Base-by-base conservation (phyloP, 192 early-diverging fungal genomes). In the Coemansia sp. region DNA sequence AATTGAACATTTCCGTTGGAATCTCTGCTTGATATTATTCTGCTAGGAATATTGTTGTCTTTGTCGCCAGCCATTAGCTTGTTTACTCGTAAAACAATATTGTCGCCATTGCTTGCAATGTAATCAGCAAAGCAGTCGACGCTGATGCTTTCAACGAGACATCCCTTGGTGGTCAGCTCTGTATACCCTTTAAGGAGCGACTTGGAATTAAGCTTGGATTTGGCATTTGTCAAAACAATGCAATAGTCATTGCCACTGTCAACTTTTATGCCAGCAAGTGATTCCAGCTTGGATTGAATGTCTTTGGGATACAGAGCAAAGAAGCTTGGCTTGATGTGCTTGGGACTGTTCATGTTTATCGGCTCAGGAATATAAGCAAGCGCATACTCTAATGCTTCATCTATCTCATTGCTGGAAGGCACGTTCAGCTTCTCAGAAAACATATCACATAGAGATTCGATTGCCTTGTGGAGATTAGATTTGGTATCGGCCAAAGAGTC, bases 311-410 rank as follows among this genome's bases (percentile, higher is more conserved):
- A 68, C 49, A 74, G 54, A 15, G 65, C 71, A 40, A 61, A 35
- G 35, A 57, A 74, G 39, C 40, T 40, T 6, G 57, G 61, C 23
- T 44, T 51, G 55, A 35, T 44, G 40, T 61, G 26, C 38, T 44
- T 53, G 20, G 38, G 31, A 2, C 7, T 35, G 20, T 37, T 6
- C 2, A 7, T 18, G 78, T 42, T 37, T 28, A 80, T 44, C 21
- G 39, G 7, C 54, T 82, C 74, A 35, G 50, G 59, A 53, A 79
- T 53, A 61, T 68, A 81, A 21, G 68, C 72, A 0, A 63, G 48
- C 6, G 85, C 82, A 8, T 39, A 62, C 6, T 62, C 50, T 20
- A 89, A 30, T 0, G 86, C 91, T 16, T 72, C 50, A n/a, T 79
- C 55, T 45, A 88, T 74, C 13, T 79, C 71, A 15, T 70, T 59